Evolutionary conservation across 78 protist species (phyloP), one percentile per base, ranked within the genome.

Genomic region (Ministeria vibrans): DNA sequence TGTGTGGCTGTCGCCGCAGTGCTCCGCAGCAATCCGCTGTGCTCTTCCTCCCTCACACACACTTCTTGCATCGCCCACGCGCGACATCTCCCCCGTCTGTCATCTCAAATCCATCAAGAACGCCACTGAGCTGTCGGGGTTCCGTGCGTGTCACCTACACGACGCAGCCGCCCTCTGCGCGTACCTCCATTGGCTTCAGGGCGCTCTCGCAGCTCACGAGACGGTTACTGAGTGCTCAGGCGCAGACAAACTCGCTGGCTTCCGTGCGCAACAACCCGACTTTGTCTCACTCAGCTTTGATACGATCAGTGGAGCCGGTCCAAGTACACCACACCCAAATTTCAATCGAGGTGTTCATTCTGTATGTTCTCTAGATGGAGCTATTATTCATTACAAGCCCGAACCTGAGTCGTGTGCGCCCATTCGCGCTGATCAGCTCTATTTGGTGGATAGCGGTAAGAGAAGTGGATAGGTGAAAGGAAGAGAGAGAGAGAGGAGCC

Each of bases 331-430:
- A n/a, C n/a, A n/a, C n/a, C n/a, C n/a, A n/a, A n/a, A n/a, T n/a
- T n/a, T n/a, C n/a, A n/a, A n/a, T n/a, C n/a, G n/a, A n/a, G n/a
- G n/a, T n/a, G n/a, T n/a, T n/a, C 62, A n/a, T n/a, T n/a, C n/a
- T n/a, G n/a, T n/a, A n/a, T n/a, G n/a, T n/a, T n/a, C n/a, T n/a
- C n/a, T n/a, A n/a, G n/a, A 92, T 75, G 98, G 94, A 3, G 95
- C 99, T 11, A 86, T 94, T 91, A 91, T 91, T 49, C 97, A 96
- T 83, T 93, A 96, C 83, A 51, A 44, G 72, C 92, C 95, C 0
- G 69, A 46, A 0, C 9, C 32, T 4, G 90, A 32, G 9, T 71
- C 87, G 6, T 75, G 84, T 64, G 76, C 79, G 11, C 18, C 0
- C 43, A n/a, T 91, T 9, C 34, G 30, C 6, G 13, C n/a, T 0